Evolutionary conservation across 2,329 filamentous ascomycete species (phyloP), one percentile per base, ranked within the genome.

Genomic region (Colletotrichum truncatum): DNA sequence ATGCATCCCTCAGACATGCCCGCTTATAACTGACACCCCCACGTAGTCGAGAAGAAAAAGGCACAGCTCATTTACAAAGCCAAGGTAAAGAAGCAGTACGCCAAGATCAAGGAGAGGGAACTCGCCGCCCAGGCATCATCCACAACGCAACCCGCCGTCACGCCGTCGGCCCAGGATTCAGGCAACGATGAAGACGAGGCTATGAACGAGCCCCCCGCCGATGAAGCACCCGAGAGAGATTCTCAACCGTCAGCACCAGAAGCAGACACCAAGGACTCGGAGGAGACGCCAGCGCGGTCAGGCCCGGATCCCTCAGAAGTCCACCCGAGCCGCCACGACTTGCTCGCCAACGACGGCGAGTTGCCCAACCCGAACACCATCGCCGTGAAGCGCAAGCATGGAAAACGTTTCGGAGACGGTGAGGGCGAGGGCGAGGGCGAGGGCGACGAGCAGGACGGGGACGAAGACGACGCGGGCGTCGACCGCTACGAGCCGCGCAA

Each of bases 41-140:
- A 25, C 26, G 6, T 12, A 95, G 93, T 92, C 63, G 89, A 93
- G 77, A 95, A 95, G 78, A 96, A 97, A 74, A 98, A 98, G 79
- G 87, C 91, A 69, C 88, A 92, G 70, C 82, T 97, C 60, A 98
- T 98, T 72, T 89, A 94, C 77, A 97, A 96, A 77, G 94, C 94
- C 66, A 97, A 98, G 79, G 85, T 97, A 68, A 96, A 95, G 80
- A 97, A 97, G 78, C 88, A 92, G 41, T 98, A 97, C 75, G 92
- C 91, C 68, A 98, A 97, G 78, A 83, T 97, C 69, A 95, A 94
- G 78, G 89, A 89, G 39, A 80, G 82, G 48, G 84, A 88, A 74
- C 76, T 81, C 38, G 64, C 59, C 14, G 39, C 64, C 2, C 61
- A 55, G 26, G 38, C 59, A 51, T 55, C 38, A 60, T 70, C 36